phyloP scores from a whole-genome alignment of 225 moss, liverwort and hornwort species.

The Straminergon stramineum region DNA sequence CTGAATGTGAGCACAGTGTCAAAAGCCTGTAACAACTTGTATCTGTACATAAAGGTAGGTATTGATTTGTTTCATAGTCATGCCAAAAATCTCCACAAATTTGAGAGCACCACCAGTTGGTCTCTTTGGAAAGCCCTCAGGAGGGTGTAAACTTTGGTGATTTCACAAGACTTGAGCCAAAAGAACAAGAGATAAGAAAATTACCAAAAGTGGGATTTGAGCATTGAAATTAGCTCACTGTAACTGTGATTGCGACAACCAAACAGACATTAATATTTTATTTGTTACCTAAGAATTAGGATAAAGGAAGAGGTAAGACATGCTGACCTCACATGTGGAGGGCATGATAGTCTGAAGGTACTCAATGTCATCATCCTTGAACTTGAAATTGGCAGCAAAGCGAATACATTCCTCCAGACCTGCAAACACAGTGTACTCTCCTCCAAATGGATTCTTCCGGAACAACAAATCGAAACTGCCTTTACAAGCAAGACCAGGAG shows the following conservation, averaged over 20 bases:
- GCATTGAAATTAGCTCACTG: not conserved
- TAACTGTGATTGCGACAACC: not conserved
- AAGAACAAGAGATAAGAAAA: not conserved
- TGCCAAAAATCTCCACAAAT: not conserved
- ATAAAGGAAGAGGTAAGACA: not conserved
- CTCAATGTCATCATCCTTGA: slow-evolving; percentile 57
- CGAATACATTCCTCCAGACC: slow-evolving; percentile 92
- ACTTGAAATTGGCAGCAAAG: slow-evolving; percentile 75
- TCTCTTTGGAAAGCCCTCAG: not conserved
- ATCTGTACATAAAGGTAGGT: not conserved
- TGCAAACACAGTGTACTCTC: slow-evolving; percentile 94
- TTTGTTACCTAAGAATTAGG: not conserved
- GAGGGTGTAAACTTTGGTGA: not conserved
- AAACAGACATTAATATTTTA: not conserved
- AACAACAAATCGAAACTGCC: slow-evolving; percentile 80
- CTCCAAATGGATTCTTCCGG: slow-evolving; percentile 93
- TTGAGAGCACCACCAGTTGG: not conserved
- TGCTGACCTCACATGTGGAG: slow-evolving; percentile 63
- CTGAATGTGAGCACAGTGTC: not conserved
- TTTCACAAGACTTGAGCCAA: not conserved
- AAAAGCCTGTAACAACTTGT: not conserved
- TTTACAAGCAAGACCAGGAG: not conserved
- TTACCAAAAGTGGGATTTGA: not conserved
- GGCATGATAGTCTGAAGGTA: slow-evolving; percentile 69
- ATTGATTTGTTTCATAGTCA: not conserved